Evolutionary conservation across 1,284 basidiomycete species (phyloP).

Genomic region (Neolentinus lepideus): DNA sequence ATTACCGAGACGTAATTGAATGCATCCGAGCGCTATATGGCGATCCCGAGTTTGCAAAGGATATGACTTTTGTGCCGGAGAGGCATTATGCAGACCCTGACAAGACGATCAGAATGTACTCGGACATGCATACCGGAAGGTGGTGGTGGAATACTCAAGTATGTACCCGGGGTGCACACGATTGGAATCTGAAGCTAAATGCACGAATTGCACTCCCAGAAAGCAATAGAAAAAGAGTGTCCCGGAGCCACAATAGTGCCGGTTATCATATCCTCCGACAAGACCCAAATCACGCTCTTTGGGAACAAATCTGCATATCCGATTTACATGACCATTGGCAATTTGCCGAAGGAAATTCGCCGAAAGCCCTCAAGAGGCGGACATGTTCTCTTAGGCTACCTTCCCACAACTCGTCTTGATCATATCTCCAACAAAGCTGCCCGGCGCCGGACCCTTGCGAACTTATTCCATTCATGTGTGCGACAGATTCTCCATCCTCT

Average conservation of each 20-base stretch:
- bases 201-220: slow-evolving; percentile 12
- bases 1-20: slow-evolving; percentile 20
- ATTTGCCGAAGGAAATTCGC: slow-evolving; percentile 32
- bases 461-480: slow-evolving; percentile 31
- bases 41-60: slow-evolving; percentile 15
- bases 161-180: not conserved
- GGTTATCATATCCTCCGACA: slow-evolving; percentile 32
- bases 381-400: slow-evolving; percentile 30
- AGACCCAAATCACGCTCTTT: slow-evolving; percentile 28
- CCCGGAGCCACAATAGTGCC: slow-evolving; percentile 31
- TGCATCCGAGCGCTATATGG: slow-evolving; percentile 20
- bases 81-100: slow-evolving; percentile 19
- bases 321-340: slow-evolving; percentile 35
- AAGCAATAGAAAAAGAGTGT: slow-evolving; percentile 18
- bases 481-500: slow-evolving; percentile 20
- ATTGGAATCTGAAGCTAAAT: not conserved
- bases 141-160: slow-evolving; percentile 12
- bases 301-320: slow-evolving; percentile 32
- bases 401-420: slow-evolving; percentile 25
- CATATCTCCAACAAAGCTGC: slow-evolving; percentile 22
- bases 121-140: slow-evolving; percentile 17
- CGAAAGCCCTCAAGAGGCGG: slow-evolving; percentile 25
- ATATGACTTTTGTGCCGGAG: slow-evolving; percentile 15
- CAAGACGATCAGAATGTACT: slow-evolving; percentile 7
- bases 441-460: slow-evolving; percentile 19